Evolutionary conservation across 352 stramenopile species (phyloP).

Genomic region (Globisporangium barbulae): DNA sequence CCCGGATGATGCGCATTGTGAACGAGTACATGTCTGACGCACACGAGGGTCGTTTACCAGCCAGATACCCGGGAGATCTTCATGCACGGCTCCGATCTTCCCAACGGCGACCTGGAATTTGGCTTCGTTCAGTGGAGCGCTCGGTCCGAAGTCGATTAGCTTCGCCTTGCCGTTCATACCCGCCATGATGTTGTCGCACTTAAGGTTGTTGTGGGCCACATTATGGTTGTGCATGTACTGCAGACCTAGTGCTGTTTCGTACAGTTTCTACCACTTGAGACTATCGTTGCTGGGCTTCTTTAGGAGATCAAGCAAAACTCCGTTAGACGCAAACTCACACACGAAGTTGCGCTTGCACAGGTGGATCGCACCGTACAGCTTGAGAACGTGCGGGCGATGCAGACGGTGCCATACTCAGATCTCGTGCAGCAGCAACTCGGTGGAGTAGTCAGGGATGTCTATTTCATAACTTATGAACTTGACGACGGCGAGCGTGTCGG

Average conservation of each 20-base stretch:
- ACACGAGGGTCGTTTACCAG: background rate
- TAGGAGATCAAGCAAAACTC: background rate
- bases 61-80: slow-evolving; percentile 3
- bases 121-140: background rate
- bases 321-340: background rate
- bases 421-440: background rate
- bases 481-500: background rate
- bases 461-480: background rate
- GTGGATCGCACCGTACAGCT: background rate
- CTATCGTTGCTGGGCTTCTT: background rate
- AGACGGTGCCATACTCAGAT: background rate
- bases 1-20: slow-evolving; percentile 4
- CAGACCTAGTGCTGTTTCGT: background rate
- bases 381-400: background rate
- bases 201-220: slow-evolving; percentile 22
- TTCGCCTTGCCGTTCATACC: slow-evolving; percentile 19
- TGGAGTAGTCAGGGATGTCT: background rate
- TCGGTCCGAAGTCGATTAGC: slow-evolving; percentile 26
- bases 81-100: slow-evolving; percentile 5
- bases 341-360: background rate
- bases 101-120: slow-evolving; percentile 20
- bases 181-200: slow-evolving; percentile 24
- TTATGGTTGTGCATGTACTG: background rate
- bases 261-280: background rate
- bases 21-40: slow-evolving; percentile 15